Evolutionary conservation across 176 grass and related monocot genomes (phyloP), one percentile per base, ranked within the genome.

Genomic region (Ananas comosus): DNA sequence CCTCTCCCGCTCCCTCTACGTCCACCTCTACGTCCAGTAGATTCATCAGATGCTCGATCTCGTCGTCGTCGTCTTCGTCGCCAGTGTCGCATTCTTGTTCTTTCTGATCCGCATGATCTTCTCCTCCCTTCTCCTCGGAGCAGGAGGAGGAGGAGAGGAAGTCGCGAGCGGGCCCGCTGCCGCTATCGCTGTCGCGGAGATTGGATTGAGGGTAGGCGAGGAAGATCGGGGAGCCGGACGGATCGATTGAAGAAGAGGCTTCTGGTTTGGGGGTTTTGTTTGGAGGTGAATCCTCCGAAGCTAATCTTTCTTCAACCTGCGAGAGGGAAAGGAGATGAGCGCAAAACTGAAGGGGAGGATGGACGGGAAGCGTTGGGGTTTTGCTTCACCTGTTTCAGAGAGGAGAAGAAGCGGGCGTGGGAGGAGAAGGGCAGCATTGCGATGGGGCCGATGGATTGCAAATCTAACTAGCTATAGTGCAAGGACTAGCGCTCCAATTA

Each of bases 331-430:
- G 18, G 63, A 29, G 33, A 3, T 24, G 11, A 9, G 10, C 50
- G 63, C 13, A 14, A 33, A 48, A 59, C 19, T 75, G 9, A 42
- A 64, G 12, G 12, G 50, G 53, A 17, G 29, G 18, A 19, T 27
- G 3, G 52, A 23, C 51, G 12, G 23, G 16, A 5, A 16, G 16
- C 50, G 53, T 14, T 11, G 29, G 11, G 51, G 23, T 50, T 69
- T 18, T 9, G 16, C 64, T 3, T 25, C 21, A 80, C 83, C 83
- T 83, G 81, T 57, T 85, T 70, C 52, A 91, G 85, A 27, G 79
- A 74, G 13, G 85, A 77, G 79, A 87, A 91, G 76, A 87, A 82
- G 64, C 79, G 72, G 69, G 70, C 54, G 52, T 77, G 88, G 59
- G 78, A 29, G 4, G 81, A 79, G 63, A 83, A 86, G 50, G 80